Evolutionary conservation across 116 monocot genomes (phyloP), one percentile per base, ranked within the genome.

Genomic region (Posidonia oceanica): DNA sequence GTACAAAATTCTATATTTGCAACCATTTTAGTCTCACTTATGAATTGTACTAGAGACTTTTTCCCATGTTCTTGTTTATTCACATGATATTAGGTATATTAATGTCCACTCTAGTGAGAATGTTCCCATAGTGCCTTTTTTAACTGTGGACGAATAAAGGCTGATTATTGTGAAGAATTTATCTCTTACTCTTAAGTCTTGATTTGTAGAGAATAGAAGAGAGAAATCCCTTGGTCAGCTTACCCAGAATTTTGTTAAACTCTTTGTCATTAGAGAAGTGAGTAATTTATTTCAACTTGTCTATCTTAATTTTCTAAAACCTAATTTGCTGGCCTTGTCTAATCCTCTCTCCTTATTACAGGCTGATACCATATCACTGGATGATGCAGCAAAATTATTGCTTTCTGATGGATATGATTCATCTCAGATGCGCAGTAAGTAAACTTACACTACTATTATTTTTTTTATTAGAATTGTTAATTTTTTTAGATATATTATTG

Each of bases 221-320:
- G 91, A 96, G 75, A 96, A 96, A 65, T 96, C 89, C 1, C 77
- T 96, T 22, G 96, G 91, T 14, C 80, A 81, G 69, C 96, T 96
- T 36, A 91, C 96, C 3, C 91, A 86, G 72, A 91, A 91, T 66
- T 96, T 96, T 71, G 89, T 96, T 23, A 96, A 88, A 66, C 81
- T 96, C 52, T 87, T 96, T 71, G 88, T 96, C 21, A 83, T 72
- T 21, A 70, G 76, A 61, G 79, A 96, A 56, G 95, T 95, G 80
- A 83, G 83, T 68, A 16, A 1, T n/a, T 48, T 48, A 6, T 48
- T 48, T 12, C 7, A 7, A 10, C 12, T 48, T 48, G 7, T 2
- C 48, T 48, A 12, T 48, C 0, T 29, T 29, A 48, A 48, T 12
- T 8, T 48, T 48, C 11, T 10, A 12, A 48, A 7, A 48, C 8